Conservation (phyloP, 2,329 filamentous ascomycete genomes). For the Epichloe bromicola region DNA sequence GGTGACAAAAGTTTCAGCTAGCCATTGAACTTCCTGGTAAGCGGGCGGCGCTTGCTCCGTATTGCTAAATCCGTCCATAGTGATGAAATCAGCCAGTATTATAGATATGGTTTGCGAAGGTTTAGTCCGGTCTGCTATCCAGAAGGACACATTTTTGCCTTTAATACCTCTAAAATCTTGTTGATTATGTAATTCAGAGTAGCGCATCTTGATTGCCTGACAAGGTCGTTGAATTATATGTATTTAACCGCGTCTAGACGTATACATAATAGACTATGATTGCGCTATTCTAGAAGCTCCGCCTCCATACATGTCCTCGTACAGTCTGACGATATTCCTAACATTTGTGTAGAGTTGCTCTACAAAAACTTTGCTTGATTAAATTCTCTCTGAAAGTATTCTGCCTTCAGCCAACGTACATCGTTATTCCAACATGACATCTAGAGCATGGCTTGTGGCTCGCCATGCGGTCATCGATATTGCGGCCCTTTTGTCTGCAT, state of each 20-base stretch:
- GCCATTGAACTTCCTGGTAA: conserved; percentile 7
- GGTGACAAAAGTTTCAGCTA: conserved; percentile 6
- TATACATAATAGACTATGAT: not conserved
- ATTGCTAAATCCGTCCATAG: conserved; percentile 8
- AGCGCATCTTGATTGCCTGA: not conserved
- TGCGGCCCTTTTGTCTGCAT: not conserved
- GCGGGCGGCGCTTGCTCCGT: conserved; percentile 2
- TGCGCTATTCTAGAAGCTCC: not conserved
- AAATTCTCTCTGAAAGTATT: not conserved
- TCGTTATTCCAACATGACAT: not conserved
- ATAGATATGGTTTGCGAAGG: not conserved
- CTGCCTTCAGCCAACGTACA: not conserved
- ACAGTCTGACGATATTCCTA: too few relatives aligned
- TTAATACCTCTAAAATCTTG: not conserved
- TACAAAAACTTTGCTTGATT: not conserved
- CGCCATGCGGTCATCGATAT: not conserved
- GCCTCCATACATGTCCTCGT: not conserved
- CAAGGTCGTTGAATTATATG: not conserved
- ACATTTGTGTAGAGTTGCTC: not conserved
- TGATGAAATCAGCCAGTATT: not conserved
- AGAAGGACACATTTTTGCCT: not conserved
- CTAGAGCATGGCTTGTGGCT: not conserved
- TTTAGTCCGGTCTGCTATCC: not conserved
- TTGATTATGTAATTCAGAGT: not conserved
- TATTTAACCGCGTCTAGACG: not conserved